Evolutionary conservation across 192 early-diverging fungal genomes (phyloP), one percentile per base, ranked within the genome.

Genomic region (Coemansia asiatica): DNA sequence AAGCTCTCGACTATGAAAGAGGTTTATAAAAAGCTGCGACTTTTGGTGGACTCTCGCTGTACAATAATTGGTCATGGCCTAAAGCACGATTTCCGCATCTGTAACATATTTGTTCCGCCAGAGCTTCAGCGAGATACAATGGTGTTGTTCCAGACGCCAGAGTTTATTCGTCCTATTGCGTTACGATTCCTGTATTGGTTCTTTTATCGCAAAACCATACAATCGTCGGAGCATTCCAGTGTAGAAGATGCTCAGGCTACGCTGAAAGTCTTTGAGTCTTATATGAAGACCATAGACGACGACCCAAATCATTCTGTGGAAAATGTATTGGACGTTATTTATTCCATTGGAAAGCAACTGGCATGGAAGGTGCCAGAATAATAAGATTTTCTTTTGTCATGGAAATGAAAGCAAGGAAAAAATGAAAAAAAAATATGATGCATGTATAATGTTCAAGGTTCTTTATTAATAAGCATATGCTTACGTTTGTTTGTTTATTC

Each of bases 21-120:
- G n/a, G 92, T 91, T 0, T 97, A 99, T 80, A 91, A 90, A 67
- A 93, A 95, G 61, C 85, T 99, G 46, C 88, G 95, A 0, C 76
- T 94, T 27, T 75, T 99, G 19, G 90, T 97, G 0, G 95, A 99
- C 71, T 76, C 91, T 38, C 92, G 92, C 10, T 95, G 94, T 69
- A 82, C 91, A 10, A 94, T 99, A 76, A 89, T 99, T 44, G 97
- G 97, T 0, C 97, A 99, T 59, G 95, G 95, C 1, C 75, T 99
- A 36, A 90, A 91, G 49, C 95, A 96, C 60, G 97, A 99, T 75
- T 97, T 96, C 66, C 87, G 97, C 22, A 94, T 91, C 27, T 95
- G 96, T 55, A 96, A 97, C 71, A 91, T 97, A 15, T 66, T 90
- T 7, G 89, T 96, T 1, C 95, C 95, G 2, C 85, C 89, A 2